Conservation (phyloP, 176 grass and related monocot species). For the Puccinellia tenuiflora region DNA sequence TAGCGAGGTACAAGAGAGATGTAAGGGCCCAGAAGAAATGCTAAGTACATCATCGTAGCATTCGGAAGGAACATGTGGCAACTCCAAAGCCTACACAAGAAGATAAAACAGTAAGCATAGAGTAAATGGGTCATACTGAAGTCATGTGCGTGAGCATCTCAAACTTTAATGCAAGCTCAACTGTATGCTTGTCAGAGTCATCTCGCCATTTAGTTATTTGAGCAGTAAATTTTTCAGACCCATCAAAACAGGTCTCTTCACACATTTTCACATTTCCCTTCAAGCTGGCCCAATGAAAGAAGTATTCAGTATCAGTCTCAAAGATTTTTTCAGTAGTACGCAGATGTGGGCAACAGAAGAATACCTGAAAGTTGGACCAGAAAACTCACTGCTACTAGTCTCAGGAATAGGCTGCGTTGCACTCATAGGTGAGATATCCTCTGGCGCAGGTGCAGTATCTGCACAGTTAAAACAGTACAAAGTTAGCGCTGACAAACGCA, state of each 20-base stretch:
- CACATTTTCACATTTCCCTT: conserved; percentile 32
- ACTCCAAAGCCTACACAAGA: conserved; percentile 38
- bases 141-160: background rate
- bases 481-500: conserved; percentile 18
- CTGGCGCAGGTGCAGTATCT: conserved; percentile 27
- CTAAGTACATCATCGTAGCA: conserved; percentile 62
- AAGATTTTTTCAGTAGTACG: conserved; percentile 12
- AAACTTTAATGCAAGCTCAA: conserved; percentile 46
- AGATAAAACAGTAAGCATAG: conserved; percentile 24
- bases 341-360: conserved; percentile 22
- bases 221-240: conserved; percentile 42
- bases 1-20: conserved; percentile 62
- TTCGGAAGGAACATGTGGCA: conserved; percentile 30
- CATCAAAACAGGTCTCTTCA: conserved; percentile 32
- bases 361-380: conserved; percentile 50
- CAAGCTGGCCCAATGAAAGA: conserved; percentile 19
- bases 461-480: conserved; percentile 17
- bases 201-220: conserved; percentile 69
- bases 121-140: background rate
- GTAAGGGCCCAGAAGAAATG: conserved; percentile 77
- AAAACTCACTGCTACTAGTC: conserved; percentile 34
- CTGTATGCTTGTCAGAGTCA: conserved; percentile 43
- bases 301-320: background rate
- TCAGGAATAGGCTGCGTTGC: conserved; percentile 50
- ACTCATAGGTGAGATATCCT: conserved; percentile 26